Conservation (phyloP, 1,139 yeast species). For the Lodderomyces margitis region DNA sequence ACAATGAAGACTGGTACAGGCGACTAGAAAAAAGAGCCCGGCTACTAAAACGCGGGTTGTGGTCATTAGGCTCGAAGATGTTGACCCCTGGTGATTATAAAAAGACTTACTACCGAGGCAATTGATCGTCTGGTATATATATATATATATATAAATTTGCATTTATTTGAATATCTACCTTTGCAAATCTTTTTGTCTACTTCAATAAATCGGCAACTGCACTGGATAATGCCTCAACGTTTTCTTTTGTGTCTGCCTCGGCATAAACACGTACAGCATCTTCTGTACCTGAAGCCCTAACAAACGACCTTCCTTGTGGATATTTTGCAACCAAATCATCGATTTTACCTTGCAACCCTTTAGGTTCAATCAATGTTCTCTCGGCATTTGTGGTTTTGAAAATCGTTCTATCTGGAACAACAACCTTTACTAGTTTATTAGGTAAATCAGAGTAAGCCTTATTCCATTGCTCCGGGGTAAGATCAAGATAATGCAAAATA, state of each 20-base stretch:
- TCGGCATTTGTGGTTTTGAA: constrained; percentile 92
- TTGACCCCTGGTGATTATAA: constrained; percentile 86
- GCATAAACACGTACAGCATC: constrained; percentile 96
- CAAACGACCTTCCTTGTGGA: constrained; percentile 78
- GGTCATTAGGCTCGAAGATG: constrained; percentile 54
- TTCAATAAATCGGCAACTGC: constrained; percentile 34
- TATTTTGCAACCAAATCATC: constrained; percentile 62
- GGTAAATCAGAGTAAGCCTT: constrained; percentile 79
- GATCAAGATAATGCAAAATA: constrained; percentile 54
- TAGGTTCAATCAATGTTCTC: constrained; percentile 72
- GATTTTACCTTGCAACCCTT: constrained; percentile 71
- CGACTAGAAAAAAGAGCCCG: constrained; percentile 61
- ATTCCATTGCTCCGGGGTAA: constrained; percentile 73
- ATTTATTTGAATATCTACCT: constrained; percentile 23
- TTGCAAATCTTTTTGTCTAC: constrained; percentile 19
- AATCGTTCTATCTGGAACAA: constrained; percentile 75
- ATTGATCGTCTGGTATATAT: constrained; percentile 6
- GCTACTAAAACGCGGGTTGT: constrained; percentile 60
- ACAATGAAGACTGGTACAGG: constrained; percentile 59
- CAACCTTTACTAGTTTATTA: constrained; percentile 74
- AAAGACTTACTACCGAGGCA: constrained; percentile 26
- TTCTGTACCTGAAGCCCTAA: constrained; percentile 97
- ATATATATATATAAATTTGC: background rate
- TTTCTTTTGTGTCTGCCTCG: constrained; percentile 60
- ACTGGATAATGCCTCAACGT: constrained; percentile 33